Evolutionary conservation across 768 basidiomycete genomes (phyloP).

Genomic region (Tylopilus felleus): DNA sequence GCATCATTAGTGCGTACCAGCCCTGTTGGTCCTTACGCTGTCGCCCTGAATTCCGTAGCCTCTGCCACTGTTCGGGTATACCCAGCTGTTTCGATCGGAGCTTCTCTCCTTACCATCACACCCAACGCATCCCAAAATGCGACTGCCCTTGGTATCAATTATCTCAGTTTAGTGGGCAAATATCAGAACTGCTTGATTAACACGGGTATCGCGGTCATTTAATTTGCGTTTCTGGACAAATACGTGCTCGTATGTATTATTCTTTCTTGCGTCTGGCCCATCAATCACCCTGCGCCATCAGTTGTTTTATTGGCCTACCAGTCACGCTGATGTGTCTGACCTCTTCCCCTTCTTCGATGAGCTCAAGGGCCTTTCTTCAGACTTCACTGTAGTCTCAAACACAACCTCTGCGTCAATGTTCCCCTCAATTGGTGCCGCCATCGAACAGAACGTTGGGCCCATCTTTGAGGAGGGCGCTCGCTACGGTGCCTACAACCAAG

Average conservation of each 20-base stretch:
- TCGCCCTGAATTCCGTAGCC: conserved; percentile 2
- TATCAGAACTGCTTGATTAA: conserved; percentile 15
- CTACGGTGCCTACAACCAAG: conserved; percentile 16
- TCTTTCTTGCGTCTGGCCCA: not conserved
- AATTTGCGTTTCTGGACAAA: not conserved
- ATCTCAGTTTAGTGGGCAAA: conserved; percentile 15
- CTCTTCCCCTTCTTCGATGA: conserved; percentile 20
- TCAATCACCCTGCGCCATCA: not conserved
- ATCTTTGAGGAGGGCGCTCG: conserved; percentile 5
- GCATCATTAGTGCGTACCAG: conserved; percentile 35
- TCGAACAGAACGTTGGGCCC: conserved; percentile 6
- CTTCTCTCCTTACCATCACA: conserved; percentile 10
- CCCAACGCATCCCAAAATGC: conserved; percentile 10
- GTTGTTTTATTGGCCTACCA: conserved; percentile 16
- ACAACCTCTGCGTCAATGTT: conserved; percentile 11
- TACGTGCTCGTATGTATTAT: conserved; percentile 15
- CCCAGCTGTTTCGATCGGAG: conserved; percentile 10
- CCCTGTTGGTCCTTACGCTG: too few relatives aligned
- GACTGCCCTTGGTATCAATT: conserved; percentile 15
- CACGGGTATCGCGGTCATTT: conserved; percentile 8
- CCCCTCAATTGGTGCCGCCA: conserved; percentile 13
- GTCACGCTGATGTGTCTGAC: not conserved
- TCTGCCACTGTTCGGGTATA: conserved; percentile 15
- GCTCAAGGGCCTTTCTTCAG: conserved; percentile 5
- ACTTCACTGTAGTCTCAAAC: conserved; percentile 16